These are phyloP conservation scores for Phaeolepiota aurea DNA, from an alignment of 768 basidiomycete genomes.

Conservation along the genomic window DNA sequence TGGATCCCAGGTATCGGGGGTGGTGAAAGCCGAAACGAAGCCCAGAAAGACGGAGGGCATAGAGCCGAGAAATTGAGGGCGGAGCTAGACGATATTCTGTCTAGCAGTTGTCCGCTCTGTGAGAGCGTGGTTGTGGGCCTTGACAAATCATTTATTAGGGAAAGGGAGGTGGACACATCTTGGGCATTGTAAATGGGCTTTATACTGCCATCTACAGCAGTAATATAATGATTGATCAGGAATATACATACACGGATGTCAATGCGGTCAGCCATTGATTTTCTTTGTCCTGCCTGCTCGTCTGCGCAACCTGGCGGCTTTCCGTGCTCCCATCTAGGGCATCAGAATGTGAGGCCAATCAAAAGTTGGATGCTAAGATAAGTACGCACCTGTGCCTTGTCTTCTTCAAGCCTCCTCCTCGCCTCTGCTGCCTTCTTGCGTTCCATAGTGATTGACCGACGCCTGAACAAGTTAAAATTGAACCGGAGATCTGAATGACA, in stretches of 20 bases:
- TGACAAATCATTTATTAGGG: slow-evolving; percentile 79
- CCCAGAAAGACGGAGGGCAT: slow-evolving; percentile 46
- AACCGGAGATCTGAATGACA: background rate
- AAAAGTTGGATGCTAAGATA: slow-evolving; percentile 2
- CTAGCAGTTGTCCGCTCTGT: slow-evolving; percentile 88
- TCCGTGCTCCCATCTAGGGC: slow-evolving; percentile 70
- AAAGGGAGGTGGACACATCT: slow-evolving; percentile 70
- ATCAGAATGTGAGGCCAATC: slow-evolving; percentile 4
- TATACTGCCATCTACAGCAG: too few species aligned
- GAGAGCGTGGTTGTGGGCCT: slow-evolving; percentile 81
- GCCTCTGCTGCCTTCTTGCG: slow-evolving; percentile 72
- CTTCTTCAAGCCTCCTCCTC: slow-evolving; percentile 56
- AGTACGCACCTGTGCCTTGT: slow-evolving; percentile 46
- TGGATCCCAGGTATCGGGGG: slow-evolving; percentile 71
- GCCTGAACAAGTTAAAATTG: slow-evolving; percentile 26
- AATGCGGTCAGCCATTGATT: slow-evolving; percentile 52
- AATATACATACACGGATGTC: background rate
- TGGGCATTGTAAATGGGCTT: slow-evolving; percentile 58
- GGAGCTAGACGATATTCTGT: slow-evolving; percentile 85
- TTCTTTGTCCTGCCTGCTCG: slow-evolving; percentile 75
- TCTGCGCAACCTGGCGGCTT: slow-evolving; percentile 63
- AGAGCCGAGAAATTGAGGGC: slow-evolving; percentile 66
- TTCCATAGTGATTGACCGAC: slow-evolving; percentile 59
- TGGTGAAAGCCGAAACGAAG: slow-evolving; percentile 36
- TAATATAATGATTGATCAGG: background rate